These are phyloP conservation scores for Fusarium sp. DNA, from an alignment of 2,329 filamentous ascomycete genomes.

Conservation along the genomic window DNA sequence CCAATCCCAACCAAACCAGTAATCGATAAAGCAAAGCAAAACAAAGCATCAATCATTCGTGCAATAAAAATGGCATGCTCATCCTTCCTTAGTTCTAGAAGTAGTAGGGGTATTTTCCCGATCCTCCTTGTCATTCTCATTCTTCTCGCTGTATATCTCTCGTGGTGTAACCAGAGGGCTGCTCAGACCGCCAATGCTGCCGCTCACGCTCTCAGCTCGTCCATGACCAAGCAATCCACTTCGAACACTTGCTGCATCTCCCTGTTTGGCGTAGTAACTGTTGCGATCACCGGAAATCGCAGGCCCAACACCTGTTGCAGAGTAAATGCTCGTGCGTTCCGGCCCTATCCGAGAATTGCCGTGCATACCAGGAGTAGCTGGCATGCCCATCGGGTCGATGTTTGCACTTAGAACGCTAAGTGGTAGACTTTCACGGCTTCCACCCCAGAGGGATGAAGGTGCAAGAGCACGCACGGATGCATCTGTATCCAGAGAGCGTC, in stretches of 20 bases:
- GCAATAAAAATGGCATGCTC: constrained; percentile 6
- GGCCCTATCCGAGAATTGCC: constrained; percentile 57
- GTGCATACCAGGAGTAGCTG: constrained; percentile 64
- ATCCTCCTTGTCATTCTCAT: constrained; percentile 43
- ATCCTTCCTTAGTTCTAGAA: constrained; percentile 36
- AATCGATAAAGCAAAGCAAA: constrained; percentile 19
- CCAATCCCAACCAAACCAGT: constrained; percentile 25
- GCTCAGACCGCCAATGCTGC: constrained; percentile 73
- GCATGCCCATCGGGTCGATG: constrained; percentile 62
- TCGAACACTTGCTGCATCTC: constrained; percentile 80
- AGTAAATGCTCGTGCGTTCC: constrained; percentile 86
- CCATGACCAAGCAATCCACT: constrained; percentile 82
- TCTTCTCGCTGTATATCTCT: constrained; percentile 55
- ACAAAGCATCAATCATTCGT: constrained; percentile 37
- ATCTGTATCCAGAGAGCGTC: constrained; percentile 85
- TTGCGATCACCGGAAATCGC: constrained; percentile 79
- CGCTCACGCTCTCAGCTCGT: constrained; percentile 83
- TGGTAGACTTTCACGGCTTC: constrained; percentile 82
- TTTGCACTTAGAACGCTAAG: constrained; percentile 82
- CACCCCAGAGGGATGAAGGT: constrained; percentile 83
- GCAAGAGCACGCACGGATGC: constrained; percentile 87
- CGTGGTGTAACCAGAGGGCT: constrained; percentile 72
- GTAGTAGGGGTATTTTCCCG: constrained; percentile 30
- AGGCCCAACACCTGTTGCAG: constrained; percentile 74
- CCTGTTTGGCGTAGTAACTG: constrained; percentile 78